Percentiles rank a stretch among this genome's conserved stretches.
Conservation (phyloP, 208 protist genomes). For the Porcisia deanei region DNA sequence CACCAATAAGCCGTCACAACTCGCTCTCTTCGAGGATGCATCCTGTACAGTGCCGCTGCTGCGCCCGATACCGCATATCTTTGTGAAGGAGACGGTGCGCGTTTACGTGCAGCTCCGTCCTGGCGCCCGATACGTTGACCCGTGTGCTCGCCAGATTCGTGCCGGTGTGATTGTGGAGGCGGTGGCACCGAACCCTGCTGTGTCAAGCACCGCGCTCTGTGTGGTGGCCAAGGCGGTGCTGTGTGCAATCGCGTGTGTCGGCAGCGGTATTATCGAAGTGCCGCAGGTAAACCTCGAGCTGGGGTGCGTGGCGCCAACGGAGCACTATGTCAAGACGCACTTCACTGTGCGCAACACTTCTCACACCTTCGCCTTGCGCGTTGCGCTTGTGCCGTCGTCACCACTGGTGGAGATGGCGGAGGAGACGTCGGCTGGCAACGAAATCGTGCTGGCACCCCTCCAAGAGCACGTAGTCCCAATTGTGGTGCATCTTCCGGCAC, state of each 20-base stretch:
- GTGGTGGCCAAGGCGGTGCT: conserved; percentile 50
- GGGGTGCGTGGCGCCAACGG: conserved; percentile 43
- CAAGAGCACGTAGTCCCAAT: conserved; percentile 50
- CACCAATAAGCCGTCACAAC: conserved; percentile 72
- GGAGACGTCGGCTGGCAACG: conserved; percentile 25
- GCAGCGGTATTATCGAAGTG: conserved; percentile 55
- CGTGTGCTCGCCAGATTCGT: conserved; percentile 43
- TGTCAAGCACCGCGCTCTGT: conserved; percentile 40
- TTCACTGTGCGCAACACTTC: conserved; percentile 63
- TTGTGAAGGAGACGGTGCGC: conserved; percentile 60
- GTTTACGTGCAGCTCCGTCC: conserved; percentile 75
- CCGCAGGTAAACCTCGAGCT: conserved; percentile 42
- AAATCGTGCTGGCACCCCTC: conserved; percentile 39
- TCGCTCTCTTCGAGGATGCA: conserved; percentile 75
- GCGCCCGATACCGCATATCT: conserved; percentile 58
- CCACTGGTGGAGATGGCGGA: conserved; percentile 30
- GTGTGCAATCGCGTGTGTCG: conserved; percentile 48
- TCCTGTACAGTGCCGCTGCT: conserved; percentile 64
- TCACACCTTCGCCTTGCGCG: conserved; percentile 59
- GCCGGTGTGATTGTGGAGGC: conserved; percentile 80
- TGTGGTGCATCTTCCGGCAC: conserved; percentile 41
- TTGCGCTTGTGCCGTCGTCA: conserved; percentile 36
- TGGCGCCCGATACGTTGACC: conserved; percentile 47
- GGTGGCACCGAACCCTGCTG: conserved; percentile 39
- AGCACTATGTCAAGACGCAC: conserved; percentile 35